phyloP scores from a whole-genome alignment of 768 basidiomycete species.

The Cystobasidium onofrii region DNA sequence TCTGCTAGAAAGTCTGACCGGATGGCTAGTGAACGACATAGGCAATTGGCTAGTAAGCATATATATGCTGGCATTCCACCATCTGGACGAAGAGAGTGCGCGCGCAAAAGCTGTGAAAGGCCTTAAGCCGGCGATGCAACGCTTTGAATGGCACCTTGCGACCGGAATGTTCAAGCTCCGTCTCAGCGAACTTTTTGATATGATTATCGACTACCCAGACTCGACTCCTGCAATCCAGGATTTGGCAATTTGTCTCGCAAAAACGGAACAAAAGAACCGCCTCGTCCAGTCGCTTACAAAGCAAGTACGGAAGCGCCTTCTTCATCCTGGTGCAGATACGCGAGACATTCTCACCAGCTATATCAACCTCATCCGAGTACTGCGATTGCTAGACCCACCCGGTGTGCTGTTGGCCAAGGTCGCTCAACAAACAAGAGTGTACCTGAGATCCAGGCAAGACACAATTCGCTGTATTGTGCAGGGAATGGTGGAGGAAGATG shows the following conservation, averaged over 20 bases:
- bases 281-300: constrained; percentile 32
- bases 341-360: constrained; percentile 82
- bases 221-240: constrained; percentile 77
- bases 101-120: constrained; percentile 36
- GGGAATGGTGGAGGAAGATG: constrained; percentile 81
- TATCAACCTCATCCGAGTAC: constrained; percentile 80
- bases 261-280: constrained; percentile 43
- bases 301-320: constrained; percentile 55
- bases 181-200: constrained; percentile 77
- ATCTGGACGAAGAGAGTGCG: constrained; percentile 50
- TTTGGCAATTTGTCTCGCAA: constrained; percentile 52
- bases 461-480: constrained; percentile 90
- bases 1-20: constrained; percentile 56
- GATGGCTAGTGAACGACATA: constrained; percentile 71
- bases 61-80: constrained; percentile 61
- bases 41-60: constrained; percentile 72
- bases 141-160: constrained; percentile 88
- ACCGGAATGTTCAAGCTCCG: constrained; percentile 65
- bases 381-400: constrained; percentile 81
- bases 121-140: constrained; percentile 61
- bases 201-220: constrained; percentile 88
- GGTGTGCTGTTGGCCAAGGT: constrained; percentile 89
- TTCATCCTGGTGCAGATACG: constrained; percentile 94
- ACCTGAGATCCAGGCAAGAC: constrained; percentile 81
- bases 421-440: constrained; percentile 80